Base-by-base conservation (phyloP, 2,329 filamentous ascomycete genomes). In the Fusarium annulatum region DNA sequence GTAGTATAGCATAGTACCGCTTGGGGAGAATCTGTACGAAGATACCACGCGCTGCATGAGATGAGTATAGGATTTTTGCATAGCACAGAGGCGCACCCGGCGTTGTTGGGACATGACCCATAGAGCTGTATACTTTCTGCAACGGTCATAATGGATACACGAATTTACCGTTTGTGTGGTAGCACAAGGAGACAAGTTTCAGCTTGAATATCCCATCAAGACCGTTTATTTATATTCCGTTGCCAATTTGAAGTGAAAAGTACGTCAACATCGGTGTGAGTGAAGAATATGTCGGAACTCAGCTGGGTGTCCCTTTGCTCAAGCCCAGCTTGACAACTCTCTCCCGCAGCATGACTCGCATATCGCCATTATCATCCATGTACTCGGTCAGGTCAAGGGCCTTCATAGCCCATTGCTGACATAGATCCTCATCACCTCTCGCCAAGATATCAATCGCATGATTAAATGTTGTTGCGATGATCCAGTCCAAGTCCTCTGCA, bases 381-480 rank as follows among this genome's bases (percentile, higher is more conserved):
- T 88, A 88, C 52, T 87, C 86, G 4, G 92, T 90, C 56, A 94
- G 77, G 18, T 85, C 86, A 60, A 94, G 84, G 9, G 92, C 90
- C 75, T 88, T 87, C 11, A 88, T 84, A 3, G 89, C 88, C 92
- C 93, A 95, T 41, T 81, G 79, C 70, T 85, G 87, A 53, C 90
- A 91, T 4, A 82, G 80, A 9, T 84, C 84, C 63, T 89, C 86
- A 30, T 92, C 86, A 3, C 86, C 85, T 3, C 82, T 83, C 18
- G 87, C 85, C 75, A 89, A 90, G n/a, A 89, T 85, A 76, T 95
- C 92, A 9, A 94, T 84, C 0, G 88, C 91, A 67, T 91, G 90
- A 74, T 95, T 95, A 80, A 93, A 94, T 0, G 88, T 84, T 10
- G 87, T 89, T 2, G 89, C 88, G 0, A 90, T 89, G n/a, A 96